Evolutionary conservation across 148 eudicot genomes (phyloP).

Genomic region (Amaranthus hypochondriacus): DNA sequence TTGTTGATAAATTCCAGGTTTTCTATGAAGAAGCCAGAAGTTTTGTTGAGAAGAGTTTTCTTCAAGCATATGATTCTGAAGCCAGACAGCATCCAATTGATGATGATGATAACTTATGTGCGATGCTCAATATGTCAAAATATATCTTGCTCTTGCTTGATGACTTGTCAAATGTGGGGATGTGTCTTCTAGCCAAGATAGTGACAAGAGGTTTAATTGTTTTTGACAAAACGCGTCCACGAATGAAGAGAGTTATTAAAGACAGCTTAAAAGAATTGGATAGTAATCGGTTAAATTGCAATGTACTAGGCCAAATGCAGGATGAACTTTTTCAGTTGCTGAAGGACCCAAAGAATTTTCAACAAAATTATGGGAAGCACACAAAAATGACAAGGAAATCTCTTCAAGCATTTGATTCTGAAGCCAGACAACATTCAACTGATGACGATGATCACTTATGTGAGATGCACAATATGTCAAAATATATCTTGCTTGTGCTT

Average conservation of each 20-base stretch:
- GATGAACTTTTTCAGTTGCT: constrained; percentile 34
- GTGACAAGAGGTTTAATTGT: constrained; percentile 39
- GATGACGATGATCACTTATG: constrained; percentile 21
- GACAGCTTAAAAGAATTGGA: constrained; percentile 28
- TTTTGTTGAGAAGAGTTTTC: constrained; percentile 40
- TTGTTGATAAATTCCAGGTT: constrained; percentile 36
- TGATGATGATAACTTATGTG: constrained; percentile 23
- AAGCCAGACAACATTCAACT: constrained; percentile 6
- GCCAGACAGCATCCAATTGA: constrained; percentile 8
- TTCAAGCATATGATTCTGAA: constrained; percentile 30
- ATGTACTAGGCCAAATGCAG: constrained; percentile 16
- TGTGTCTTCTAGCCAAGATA: constrained; percentile 43
- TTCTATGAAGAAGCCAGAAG: constrained; percentile 47
- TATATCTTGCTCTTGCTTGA: constrained; percentile 42
- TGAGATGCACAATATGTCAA: constrained; percentile 21
- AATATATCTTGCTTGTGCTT: constrained; percentile 34
- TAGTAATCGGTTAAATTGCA: constrained; percentile 16
- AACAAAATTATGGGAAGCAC: constrained; percentile 14
- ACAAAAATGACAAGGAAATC: constrained; percentile 29
- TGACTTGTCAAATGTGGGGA: constrained; percentile 58
- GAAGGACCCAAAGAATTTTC: constrained; percentile 43
- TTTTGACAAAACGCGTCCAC: constrained; percentile 52
- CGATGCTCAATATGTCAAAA: constrained; percentile 20
- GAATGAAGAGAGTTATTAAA: constrained; percentile 57
- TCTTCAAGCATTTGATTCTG: constrained; percentile 30